Base-by-base conservation (phyloP, 202 grass and related monocot genomes). In the Cymbopogon flexuosus region DNA sequence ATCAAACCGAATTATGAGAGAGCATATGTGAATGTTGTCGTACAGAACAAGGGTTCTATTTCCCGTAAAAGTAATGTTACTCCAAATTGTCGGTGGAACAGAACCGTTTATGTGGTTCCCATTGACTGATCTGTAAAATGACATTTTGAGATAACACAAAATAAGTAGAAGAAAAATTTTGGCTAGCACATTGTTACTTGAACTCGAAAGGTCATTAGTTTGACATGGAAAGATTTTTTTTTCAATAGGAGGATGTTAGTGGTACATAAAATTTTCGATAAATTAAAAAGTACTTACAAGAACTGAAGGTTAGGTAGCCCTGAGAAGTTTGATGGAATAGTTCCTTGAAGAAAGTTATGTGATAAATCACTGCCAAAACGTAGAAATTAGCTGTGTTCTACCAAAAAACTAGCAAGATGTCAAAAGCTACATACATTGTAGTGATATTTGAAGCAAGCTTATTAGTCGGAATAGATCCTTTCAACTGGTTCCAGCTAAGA, bases 401-500 rank as follows among this genome's bases (percentile, higher is more conserved):
- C 19, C n/a, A 31, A 10, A 49, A 75, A 62, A 58, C 5, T 70
- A 33, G 54, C 67, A 81, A 43, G 11, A 15, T 49, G 15, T 72
- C 29, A 51, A 81, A 51, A 78, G 45, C 4, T 77, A 83, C 78
- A 77, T 98, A 98, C 95, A 95, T 91, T 2, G 92, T 99, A 11
- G 96, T 99, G 65, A 99, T 81, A 79, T 49, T 83, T 72, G 84
- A 76, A 70, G 96, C 72, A 57, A 99, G 87, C 74, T 81, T 95
- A 83, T 89, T 84, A 11, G 87, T 86, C 52, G 96, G 96, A 84
- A 99, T 83, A 66, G 82, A 77, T 49, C 96, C 96, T 10, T 63
- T 90, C 87, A 99, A 85, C 70, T 95, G 82, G 87, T 99, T 99
- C 88, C 80, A 91, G 73, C 96, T 93, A 78, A 99, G 88, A 93